Conservation (phyloP, 2,329 filamentous ascomycete genomes). For the Epichloe sibirici region DNA sequence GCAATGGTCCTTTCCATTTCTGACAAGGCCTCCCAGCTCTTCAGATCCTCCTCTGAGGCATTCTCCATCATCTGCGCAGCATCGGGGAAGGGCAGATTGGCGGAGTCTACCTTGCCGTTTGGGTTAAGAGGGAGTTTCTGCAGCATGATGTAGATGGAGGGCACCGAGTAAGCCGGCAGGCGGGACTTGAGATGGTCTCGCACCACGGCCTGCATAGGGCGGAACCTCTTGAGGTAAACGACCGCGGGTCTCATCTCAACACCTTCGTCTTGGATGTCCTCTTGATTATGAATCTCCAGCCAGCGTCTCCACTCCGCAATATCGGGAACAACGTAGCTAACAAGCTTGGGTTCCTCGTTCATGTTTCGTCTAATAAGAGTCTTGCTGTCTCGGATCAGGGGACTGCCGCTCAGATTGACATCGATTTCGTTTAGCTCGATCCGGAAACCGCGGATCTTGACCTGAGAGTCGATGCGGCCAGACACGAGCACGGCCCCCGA, state of each 20-base stretch:
- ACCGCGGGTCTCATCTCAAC: slow-evolving; percentile 29
- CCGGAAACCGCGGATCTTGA: slow-evolving; percentile 92
- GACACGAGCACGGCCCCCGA: slow-evolving; percentile 62
- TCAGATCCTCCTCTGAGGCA: slow-evolving; percentile 22
- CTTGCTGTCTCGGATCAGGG: slow-evolving; percentile 69
- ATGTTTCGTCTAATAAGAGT: slow-evolving; percentile 52
- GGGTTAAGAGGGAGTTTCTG: slow-evolving; percentile 54
- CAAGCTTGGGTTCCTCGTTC: slow-evolving; percentile 61
- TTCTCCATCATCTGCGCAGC: slow-evolving; percentile 46
- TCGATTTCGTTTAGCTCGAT: slow-evolving; percentile 95
- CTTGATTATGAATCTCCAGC: slow-evolving; percentile 41
- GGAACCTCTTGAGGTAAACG: slow-evolving; percentile 33
- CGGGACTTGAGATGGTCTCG: slow-evolving; percentile 59
- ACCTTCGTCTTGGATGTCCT: slow-evolving; percentile 43
- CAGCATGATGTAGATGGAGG: slow-evolving; percentile 22
- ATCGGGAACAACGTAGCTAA: slow-evolving; percentile 82
- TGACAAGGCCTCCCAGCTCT: slow-evolving; percentile 39
- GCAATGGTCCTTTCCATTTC: slow-evolving; percentile 27
- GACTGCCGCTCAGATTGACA: slow-evolving; percentile 61
- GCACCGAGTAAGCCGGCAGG: slow-evolving; percentile 23
- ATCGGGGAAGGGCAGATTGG: slow-evolving; percentile 69
- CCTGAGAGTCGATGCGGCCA: slow-evolving; percentile 74
- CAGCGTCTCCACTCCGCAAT: slow-evolving; percentile 58
- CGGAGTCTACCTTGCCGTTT: slow-evolving; percentile 71
- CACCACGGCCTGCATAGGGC: slow-evolving; percentile 35